These are phyloP conservation scores for Alternaria atra DNA, from an alignment of 2,329 filamentous ascomycete genomes.

Conservation along the genomic window DNA sequence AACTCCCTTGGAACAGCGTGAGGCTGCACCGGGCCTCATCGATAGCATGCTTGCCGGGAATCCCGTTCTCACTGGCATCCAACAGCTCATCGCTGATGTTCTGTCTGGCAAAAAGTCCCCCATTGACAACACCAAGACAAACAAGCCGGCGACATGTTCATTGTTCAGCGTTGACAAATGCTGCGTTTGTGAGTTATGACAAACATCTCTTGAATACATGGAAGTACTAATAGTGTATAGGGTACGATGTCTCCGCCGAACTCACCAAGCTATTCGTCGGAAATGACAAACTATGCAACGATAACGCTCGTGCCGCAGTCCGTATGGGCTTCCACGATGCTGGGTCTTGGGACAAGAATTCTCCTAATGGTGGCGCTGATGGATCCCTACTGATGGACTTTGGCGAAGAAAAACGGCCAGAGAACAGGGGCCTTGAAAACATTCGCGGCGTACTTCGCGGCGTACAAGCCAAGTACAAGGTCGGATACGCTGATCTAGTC, in stretches of 20 bases:
- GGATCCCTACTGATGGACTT: conserved; percentile 53
- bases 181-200: conserved; percentile 38
- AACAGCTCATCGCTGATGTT: conserved; percentile 41
- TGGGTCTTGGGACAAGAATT: conserved; percentile 48
- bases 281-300: conserved; percentile 41
- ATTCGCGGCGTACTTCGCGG: conserved; percentile 52
- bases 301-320: conserved; percentile 47
- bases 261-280: conserved; percentile 38
- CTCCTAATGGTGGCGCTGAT: conserved; percentile 52
- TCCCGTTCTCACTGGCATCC: conserved; percentile 23
- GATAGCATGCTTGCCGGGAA: conserved; percentile 36
- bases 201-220: not conserved
- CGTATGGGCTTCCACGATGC: conserved; percentile 50
- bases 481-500: conserved; percentile 65
- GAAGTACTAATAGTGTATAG: conserved; percentile 17
- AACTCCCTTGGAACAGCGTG: conserved; percentile 32
- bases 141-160: conserved; percentile 34
- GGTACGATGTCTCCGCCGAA: conserved; percentile 45
- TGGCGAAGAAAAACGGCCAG: conserved; percentile 47
- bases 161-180: conserved; percentile 33
- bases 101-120: conserved; percentile 38
- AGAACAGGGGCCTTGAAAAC: conserved; percentile 58
- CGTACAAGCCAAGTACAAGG: conserved; percentile 54
- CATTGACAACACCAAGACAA: conserved; percentile 29
- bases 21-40: conserved; percentile 31